Percentiles rank a stretch among this genome's conserved stretches.
Conservation (phyloP, 1,284 basidiomycete species). For the Mycena sp. region DNA sequence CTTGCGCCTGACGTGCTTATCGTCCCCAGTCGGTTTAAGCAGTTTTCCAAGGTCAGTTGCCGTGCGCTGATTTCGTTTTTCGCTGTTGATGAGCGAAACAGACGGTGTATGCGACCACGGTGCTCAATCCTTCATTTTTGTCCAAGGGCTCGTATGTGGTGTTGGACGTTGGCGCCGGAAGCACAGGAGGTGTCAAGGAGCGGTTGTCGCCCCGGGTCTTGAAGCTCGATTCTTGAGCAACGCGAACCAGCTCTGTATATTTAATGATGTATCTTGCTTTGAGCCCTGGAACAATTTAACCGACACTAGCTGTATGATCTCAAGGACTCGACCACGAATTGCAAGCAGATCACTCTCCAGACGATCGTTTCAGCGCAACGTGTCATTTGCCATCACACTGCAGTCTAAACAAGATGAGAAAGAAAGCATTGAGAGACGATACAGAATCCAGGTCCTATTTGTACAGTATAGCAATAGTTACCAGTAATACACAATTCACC, state of each 20-base stretch:
- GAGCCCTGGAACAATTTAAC: too few species aligned
- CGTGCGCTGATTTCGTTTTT: background rate
- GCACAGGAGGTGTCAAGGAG: background rate
- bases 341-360: too few species aligned
- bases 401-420: too few species aligned
- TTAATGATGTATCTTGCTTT: background rate
- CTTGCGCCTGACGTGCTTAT: slow-evolving; percentile 85
- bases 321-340: too few species aligned
- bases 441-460: too few species aligned
- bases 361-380: too few species aligned
- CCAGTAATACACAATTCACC: too few species aligned
- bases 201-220: slow-evolving; percentile 8
- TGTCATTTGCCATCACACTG: too few species aligned
- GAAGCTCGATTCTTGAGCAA: background rate
- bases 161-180: slow-evolving; percentile 44
- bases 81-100: slow-evolving; percentile 38
- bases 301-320: too few species aligned
- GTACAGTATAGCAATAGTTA: too few species aligned
- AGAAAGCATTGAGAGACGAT: too few species aligned
- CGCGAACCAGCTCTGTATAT: background rate
- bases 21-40: slow-evolving; percentile 85
- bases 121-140: slow-evolving; percentile 79
- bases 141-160: slow-evolving; percentile 65
- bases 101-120: slow-evolving; percentile 72
- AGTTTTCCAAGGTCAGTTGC: slow-evolving; percentile 80